These are phyloP conservation scores for Petasospora fabianii DNA, from an alignment of 1,139 yeast species.

Conservation along the genomic window DNA sequence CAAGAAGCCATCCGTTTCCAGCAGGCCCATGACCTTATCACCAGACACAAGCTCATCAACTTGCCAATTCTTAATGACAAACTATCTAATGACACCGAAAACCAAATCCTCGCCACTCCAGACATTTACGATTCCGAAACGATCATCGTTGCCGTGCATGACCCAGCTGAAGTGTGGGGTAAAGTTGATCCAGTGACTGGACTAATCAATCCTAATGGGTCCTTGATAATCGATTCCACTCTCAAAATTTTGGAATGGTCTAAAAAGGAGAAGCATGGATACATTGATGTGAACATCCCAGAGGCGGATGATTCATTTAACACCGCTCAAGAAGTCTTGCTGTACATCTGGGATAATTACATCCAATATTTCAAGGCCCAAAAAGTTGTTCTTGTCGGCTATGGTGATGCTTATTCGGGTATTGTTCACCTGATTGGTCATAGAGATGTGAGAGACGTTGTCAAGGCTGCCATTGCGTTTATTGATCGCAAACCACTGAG, in stretches of 20 bases:
- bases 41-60: constrained; percentile 55
- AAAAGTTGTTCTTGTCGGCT: constrained; percentile 77
- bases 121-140: constrained; percentile 62
- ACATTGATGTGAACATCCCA: constrained; percentile 82
- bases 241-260: constrained; percentile 59
- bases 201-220: constrained; percentile 64
- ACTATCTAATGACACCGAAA: constrained; percentile 44
- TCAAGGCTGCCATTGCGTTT: constrained; percentile 71
- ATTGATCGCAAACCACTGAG: constrained; percentile 63
- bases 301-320: constrained; percentile 42
- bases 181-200: constrained; percentile 79
- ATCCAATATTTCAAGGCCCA: constrained; percentile 68
- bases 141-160: constrained; percentile 73
- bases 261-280: constrained; percentile 57
- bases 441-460: constrained; percentile 60
- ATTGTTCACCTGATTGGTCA: constrained; percentile 86
- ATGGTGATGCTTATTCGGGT: constrained; percentile 87
- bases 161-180: constrained; percentile 94
- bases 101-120: constrained; percentile 75
- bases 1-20: constrained; percentile 71
- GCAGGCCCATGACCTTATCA: constrained; percentile 58
- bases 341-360: constrained; percentile 90
- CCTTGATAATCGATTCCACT: constrained; percentile 63
- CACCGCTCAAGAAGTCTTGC: constrained; percentile 70
- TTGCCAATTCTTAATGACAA: constrained; percentile 62